Base-by-base conservation (phyloP, 2,329 filamentous ascomycete species). In the Talaromyces piceae region DNA sequence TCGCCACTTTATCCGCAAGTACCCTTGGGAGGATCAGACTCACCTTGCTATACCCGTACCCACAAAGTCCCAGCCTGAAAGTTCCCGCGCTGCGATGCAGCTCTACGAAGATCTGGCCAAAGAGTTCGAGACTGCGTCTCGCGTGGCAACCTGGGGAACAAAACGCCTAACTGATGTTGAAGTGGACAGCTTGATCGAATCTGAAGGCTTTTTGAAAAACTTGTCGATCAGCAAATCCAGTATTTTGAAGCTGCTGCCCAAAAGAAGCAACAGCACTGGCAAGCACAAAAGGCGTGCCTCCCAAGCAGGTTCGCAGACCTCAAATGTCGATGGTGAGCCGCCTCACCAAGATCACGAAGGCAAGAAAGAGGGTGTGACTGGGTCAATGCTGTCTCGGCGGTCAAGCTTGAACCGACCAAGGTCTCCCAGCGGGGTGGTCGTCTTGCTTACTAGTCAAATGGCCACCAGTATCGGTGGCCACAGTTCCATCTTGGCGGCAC, bases 401-500 rank as follows among this genome's bases (percentile, higher is more conserved):
- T 52, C 67, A 26, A 73, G 69, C 53, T 61, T 71, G 47, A 64
- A 61, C 13, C 68, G 66, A 52, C 58, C 57, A 44, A 69, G 68
- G 30, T 71, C 71, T 7, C 66, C 71, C 4, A 67, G 64, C 41
- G 68, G 67, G 53, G 71, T 71, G 41, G 71, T 70, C 28, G 52
- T 48, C 4, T 72, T 75, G 60, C 12, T 22, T 28, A 66, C 70
- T n/a, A 67, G 68, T 12, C 69, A 72, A 54, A 70, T 75, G 55
- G 67, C 71, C 8, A 70, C 72, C 9, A 50, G 45, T 41, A 64
- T 75, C 50, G 73, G 71, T 25, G 66, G 67, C 39, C 81, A 76
- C 55, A 78, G 80, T 30, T 86, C 84, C 5, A 73, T 87, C 52
- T 73, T 76, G 7, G 69, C 77, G 9, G 67, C 75, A 13, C 73